Conservation (phyloP, 306 rosid species). For the Comarum palustre region DNA sequence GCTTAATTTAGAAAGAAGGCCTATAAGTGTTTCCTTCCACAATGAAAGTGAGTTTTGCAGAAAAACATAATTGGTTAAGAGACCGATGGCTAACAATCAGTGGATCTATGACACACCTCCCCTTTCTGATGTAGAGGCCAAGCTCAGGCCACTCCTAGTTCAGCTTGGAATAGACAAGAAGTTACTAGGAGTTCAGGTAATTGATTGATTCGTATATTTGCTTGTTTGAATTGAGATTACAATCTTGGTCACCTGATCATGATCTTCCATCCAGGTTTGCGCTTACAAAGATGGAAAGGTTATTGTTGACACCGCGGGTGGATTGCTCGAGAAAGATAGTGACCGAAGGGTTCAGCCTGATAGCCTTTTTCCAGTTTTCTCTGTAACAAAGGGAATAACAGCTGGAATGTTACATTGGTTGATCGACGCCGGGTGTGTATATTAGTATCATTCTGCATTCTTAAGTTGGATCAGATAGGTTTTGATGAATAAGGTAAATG, state of each 20-base stretch:
- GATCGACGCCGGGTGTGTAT: slow-evolving; percentile 77
- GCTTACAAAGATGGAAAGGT: slow-evolving; percentile 98
- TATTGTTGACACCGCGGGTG: slow-evolving; percentile 94
- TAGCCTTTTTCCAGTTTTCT: slow-evolving; percentile 89
- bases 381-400: slow-evolving; percentile 85
- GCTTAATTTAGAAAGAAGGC: slow-evolving; percentile 13
- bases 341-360: slow-evolving; percentile 95
- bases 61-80: slow-evolving; percentile 45
- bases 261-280: slow-evolving; percentile 57
- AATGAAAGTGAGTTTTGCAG: slow-evolving; percentile 54
- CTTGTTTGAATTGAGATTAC: not conserved
- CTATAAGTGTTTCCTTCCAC: slow-evolving; percentile 76
- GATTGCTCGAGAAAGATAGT: slow-evolving; percentile 62
- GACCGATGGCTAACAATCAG: slow-evolving; percentile 63
- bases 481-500: not conserved
- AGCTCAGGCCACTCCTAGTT: slow-evolving; percentile 68
- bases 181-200: slow-evolving; percentile 94
- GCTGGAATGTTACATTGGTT: slow-evolving; percentile 98
- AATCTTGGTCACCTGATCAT: not conserved
- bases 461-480: not conserved
- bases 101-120: slow-evolving; percentile 81
- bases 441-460: slow-evolving; percentile 1
- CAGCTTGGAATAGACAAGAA: slow-evolving; percentile 71
- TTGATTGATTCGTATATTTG: not conserved
- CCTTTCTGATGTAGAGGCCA: slow-evolving; percentile 78